These are phyloP conservation scores for Sambucus nigra DNA, from an alignment of 129 eudicot species.

Conservation along the genomic window DNA sequence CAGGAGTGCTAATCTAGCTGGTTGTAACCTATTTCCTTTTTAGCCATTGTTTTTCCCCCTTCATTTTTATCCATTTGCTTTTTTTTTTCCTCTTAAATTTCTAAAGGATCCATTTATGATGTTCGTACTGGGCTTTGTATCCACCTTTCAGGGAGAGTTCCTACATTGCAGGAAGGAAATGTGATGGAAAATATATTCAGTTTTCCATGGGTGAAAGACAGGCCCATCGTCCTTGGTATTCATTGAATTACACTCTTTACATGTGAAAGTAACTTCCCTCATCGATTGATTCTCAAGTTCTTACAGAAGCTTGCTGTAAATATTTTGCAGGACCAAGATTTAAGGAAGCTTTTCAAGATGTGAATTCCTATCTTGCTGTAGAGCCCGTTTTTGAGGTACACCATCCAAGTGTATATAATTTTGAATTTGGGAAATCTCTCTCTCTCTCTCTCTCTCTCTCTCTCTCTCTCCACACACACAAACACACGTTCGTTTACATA, in stretches of 20 bases:
- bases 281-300: not conserved
- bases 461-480: not conserved
- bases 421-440: not conserved
- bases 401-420: too few species aligned
- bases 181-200: conserved; percentile 64
- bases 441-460: not conserved
- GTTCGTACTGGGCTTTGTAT: conserved; percentile 10
- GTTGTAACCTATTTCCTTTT: conserved; percentile 4
- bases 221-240: conserved; percentile 80
- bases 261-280: not conserved
- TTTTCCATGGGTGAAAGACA: conserved; percentile 74
- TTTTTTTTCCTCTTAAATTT: not conserved
- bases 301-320: conserved; percentile 2
- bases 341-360: conserved; percentile 96
- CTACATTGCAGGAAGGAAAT: conserved; percentile 89
- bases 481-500: not conserved
- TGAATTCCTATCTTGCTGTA: conserved; percentile 63
- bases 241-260: not conserved
- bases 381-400: conserved; percentile 87
- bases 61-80: not conserved
- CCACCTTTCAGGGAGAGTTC: conserved; percentile 62
- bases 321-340: conserved; percentile 69
- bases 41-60: not conserved
- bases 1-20: conserved; percentile 10
- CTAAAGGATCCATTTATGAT: not conserved